A percentile compares a stretch with the other conserved stretches of the same genome.
Conservation (phyloP, 2,329 filamentous ascomycete genomes). For the Lojkania enalia region DNA sequence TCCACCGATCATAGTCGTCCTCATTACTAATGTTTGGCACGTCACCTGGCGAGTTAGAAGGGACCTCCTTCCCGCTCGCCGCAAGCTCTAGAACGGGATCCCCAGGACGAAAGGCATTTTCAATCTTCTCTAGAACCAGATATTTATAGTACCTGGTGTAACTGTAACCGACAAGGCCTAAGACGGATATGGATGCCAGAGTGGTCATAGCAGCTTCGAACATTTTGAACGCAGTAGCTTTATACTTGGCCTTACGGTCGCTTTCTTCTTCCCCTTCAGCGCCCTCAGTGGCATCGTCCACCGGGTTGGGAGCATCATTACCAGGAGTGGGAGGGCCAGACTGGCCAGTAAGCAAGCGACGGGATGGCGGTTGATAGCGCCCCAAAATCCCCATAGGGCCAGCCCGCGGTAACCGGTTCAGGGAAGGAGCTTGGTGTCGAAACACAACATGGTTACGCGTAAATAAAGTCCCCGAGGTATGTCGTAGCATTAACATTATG, state of each 20-base stretch:
- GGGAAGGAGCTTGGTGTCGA: conserved; percentile 18
- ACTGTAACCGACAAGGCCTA: conserved; percentile 52
- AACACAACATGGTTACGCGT: conserved; percentile 24
- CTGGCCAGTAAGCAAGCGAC: conserved; percentile 38
- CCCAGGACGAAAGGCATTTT: conserved; percentile 86
- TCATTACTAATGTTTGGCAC: conserved; percentile 47
- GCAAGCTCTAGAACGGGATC: conserved; percentile 81
- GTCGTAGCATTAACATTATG: conserved; percentile 39
- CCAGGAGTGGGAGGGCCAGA: conserved; percentile 41
- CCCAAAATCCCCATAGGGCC: conserved; percentile 16
- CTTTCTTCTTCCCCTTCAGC: conserved; percentile 22
- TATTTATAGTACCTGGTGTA: conserved; percentile 73
- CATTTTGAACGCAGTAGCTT: conserved; percentile 54
- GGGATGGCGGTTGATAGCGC: conserved; percentile 12
- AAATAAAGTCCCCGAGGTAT: conserved; percentile 16
- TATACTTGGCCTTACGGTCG: conserved; percentile 32
- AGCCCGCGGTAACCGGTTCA: conserved; percentile 28
- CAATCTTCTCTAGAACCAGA: conserved; percentile 89
- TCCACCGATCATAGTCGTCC: conserved; percentile 70
- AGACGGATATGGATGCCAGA: conserved; percentile 54
- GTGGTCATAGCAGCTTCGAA: conserved; percentile 56
- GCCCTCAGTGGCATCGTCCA: conserved; percentile 41
- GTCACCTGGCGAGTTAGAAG: conserved; percentile 13
- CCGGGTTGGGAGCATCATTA: conserved; percentile 43
- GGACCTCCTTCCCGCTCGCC: conserved; percentile 40